Conservation (phyloP, 2,329 filamentous ascomycete species). For the Dactylellina parvicollis region DNA sequence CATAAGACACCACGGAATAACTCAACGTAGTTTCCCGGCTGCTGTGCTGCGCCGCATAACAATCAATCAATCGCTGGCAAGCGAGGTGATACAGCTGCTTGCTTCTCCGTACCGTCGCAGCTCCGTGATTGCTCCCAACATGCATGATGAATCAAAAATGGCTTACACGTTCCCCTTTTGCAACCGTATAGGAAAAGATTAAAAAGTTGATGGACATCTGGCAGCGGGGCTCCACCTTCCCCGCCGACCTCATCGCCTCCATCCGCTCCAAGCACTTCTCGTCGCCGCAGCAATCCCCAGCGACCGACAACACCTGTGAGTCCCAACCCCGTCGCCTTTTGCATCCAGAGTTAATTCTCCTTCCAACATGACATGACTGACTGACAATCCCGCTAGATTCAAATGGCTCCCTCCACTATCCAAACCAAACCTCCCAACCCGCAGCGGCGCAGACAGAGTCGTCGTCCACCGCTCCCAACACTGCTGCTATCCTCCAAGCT, state of each 20-base stretch:
- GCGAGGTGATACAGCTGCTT: slow-evolving; percentile 22
- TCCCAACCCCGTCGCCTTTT: background rate
- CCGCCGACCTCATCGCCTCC: slow-evolving; percentile 74
- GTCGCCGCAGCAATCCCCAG: slow-evolving; percentile 35
- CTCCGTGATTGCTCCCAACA: slow-evolving; percentile 49
- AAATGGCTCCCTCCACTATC: slow-evolving; percentile 37
- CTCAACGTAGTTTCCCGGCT: slow-evolving; percentile 45
- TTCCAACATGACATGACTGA: background rate
- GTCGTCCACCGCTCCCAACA: slow-evolving; percentile 66
- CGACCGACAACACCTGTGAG: slow-evolving; percentile 48
- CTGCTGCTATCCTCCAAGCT: slow-evolving; percentile 76
- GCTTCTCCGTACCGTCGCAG: slow-evolving; percentile 55
- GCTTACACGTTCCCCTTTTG: slow-evolving; percentile 65
- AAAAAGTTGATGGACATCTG: slow-evolving; percentile 95
- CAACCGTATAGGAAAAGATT: slow-evolving; percentile 84
- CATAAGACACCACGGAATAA: slow-evolving; percentile 34
- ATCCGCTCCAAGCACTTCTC: slow-evolving; percentile 53
- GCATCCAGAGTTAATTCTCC: too few species aligned
- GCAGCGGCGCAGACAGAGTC: slow-evolving; percentile 59
- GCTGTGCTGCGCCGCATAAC: slow-evolving; percentile 37
- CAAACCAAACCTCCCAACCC: slow-evolving; percentile 58
- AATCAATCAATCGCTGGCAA: background rate
- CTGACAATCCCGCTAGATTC: background rate
- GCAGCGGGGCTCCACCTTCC: slow-evolving; percentile 95
- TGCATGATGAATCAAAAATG: slow-evolving; percentile 54